Evolutionary conservation across 805 yeast genomes (phyloP).

Genomic region (Metschnikowia proteae): DNA sequence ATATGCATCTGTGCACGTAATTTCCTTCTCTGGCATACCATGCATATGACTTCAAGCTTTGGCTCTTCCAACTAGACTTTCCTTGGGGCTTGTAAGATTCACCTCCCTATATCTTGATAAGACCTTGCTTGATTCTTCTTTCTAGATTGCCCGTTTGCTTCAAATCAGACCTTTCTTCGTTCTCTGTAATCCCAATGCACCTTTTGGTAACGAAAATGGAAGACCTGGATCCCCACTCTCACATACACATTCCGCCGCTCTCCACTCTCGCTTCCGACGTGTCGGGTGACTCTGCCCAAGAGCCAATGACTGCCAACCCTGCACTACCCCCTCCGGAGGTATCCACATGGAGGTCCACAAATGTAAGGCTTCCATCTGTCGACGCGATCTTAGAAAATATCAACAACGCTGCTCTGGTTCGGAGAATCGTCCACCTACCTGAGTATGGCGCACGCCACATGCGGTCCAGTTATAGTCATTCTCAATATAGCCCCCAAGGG

Average conservation of each 20-base stretch:
- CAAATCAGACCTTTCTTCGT: not conserved
- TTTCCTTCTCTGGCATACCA: conserved; percentile 1
- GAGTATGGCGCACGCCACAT: not conserved
- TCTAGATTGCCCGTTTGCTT: not conserved
- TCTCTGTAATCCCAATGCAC: not conserved
- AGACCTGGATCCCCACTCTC: not conserved
- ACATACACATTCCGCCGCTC: not conserved
- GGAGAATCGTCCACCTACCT: not conserved
- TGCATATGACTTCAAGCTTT: not conserved
- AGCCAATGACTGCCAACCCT: not conserved
- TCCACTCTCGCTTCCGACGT: not conserved
- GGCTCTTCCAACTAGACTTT: not conserved
- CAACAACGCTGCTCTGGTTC: conserved; percentile 1
- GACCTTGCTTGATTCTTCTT: not conserved
- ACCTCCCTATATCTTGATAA: not conserved
- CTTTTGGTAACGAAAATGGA: not conserved
- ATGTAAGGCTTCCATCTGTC: conserved; percentile 11
- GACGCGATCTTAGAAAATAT: conserved; percentile 10
- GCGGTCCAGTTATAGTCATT: not conserved
- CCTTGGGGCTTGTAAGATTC: not conserved
- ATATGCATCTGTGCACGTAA: not conserved
- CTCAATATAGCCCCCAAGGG: not conserved
- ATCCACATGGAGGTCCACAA: not conserved
- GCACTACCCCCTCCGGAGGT: not conserved
- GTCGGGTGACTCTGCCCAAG: not conserved